These are phyloP conservation scores for Ophiostoma populinum DNA, from an alignment of 2,329 filamentous ascomycete genomes.

Conservation along the genomic window DNA sequence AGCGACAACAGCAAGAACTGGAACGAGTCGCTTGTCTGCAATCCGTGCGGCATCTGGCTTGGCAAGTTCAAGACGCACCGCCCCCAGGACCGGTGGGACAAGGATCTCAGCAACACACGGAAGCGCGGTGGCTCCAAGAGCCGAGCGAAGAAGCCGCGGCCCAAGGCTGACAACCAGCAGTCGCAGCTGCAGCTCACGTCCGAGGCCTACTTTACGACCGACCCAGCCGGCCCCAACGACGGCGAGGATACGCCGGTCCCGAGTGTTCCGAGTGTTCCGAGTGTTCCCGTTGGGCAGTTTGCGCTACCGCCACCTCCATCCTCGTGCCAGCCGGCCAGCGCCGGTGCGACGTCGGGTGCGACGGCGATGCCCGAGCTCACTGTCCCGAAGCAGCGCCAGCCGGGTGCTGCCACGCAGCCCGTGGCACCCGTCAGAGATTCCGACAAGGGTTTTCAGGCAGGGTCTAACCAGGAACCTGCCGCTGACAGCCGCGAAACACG, in stretches of 20 bases:
- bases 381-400: not conserved
- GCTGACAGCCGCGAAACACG: no score
- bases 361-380: no score
- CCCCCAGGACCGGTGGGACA: constrained; percentile 70
- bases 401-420: not conserved
- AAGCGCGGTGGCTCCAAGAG: constrained; percentile 32
- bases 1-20: constrained; percentile 50
- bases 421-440: not conserved
- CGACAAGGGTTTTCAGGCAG: constrained; percentile 17
- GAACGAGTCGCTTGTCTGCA: constrained; percentile 65
- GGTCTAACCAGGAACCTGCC: constrained; percentile 16
- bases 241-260: constrained; percentile 7
- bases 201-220: constrained; percentile 36
- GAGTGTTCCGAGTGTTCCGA: constrained; percentile 1
- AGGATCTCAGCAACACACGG: constrained; percentile 33
- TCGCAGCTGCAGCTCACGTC: constrained; percentile 31
- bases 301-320: not conserved
- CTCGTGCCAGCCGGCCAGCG: not conserved
- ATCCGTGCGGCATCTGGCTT: constrained; percentile 92
- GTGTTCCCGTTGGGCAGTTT: no score
- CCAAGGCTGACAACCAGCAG: constrained; percentile 28
- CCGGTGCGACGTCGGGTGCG: no score
- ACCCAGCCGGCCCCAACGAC: constrained; percentile 32
- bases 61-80: constrained; percentile 74
- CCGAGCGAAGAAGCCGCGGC: constrained; percentile 29